Evolutionary conservation across 1,284 basidiomycete species (phyloP).

Genomic region (Austroboletus niveus): DNA sequence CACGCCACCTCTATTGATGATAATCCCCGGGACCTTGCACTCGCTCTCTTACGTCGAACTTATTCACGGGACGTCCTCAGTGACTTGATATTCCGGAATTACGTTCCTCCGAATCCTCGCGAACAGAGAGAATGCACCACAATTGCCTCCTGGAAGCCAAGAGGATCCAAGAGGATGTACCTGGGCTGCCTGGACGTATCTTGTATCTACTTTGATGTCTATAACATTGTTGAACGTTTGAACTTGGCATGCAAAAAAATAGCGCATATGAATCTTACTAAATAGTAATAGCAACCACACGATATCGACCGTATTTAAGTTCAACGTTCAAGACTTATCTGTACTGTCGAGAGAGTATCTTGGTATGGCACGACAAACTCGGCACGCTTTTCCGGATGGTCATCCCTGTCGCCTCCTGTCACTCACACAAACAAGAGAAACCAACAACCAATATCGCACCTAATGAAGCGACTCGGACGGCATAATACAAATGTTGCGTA

Average conservation of each 20-base stretch:
- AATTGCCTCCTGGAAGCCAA: not conserved
- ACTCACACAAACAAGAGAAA: too few relatives aligned
- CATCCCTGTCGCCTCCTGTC: conserved; percentile 43
- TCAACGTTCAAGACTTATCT: conserved; percentile 38
- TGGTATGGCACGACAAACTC: conserved; percentile 82
- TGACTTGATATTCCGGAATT: conserved; percentile 26
- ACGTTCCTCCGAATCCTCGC: conserved; percentile 1
- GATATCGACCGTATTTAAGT: too few relatives aligned
- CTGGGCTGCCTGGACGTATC: conserved; percentile 16
- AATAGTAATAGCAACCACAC: too few relatives aligned
- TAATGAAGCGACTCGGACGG: conserved; percentile 66
- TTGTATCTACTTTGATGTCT: conserved; percentile 15
- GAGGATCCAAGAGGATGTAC: conserved; percentile 7
- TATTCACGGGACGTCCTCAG: conserved; percentile 17
- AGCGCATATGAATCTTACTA: too few relatives aligned
- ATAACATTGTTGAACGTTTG: not conserved
- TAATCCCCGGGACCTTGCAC: conserved; percentile 15
- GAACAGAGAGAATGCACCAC: conserved; percentile 1
- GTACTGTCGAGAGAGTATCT: conserved; percentile 56
- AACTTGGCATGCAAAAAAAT: not conserved
- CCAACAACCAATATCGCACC: conserved; percentile 25
- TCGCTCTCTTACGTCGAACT: conserved; percentile 16
- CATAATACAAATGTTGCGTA: too few relatives aligned
- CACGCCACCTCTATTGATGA: conserved; percentile 28
- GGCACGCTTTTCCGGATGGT: conserved; percentile 79